Base-by-base conservation (phyloP, 1,284 basidiomycete species). In the Erythrobasidium hasegawianum region DNA sequence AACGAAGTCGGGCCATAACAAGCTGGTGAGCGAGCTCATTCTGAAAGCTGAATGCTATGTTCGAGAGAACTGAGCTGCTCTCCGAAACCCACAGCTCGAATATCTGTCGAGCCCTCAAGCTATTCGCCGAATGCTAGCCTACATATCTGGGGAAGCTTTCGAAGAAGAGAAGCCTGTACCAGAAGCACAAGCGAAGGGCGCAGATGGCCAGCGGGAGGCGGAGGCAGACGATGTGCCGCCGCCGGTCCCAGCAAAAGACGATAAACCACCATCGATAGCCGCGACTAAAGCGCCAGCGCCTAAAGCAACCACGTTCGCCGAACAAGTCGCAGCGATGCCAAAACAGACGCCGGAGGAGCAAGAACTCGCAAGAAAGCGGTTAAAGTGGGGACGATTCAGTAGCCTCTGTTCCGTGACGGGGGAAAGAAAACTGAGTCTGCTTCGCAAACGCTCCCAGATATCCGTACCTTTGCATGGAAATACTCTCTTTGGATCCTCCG, bases 401-500 rank as follows among this genome's bases (percentile, higher is more conserved):
- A 8, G 8, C 5, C 45, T 14, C 22, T 4, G 8, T 4, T 18
- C 14, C 45, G n/a, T 18, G 45, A 47, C 16, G n/a, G 5, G 8
- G 2, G 26, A 14, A 55, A 39, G 2, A 26, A 27, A 50, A 27
- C 39, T 62, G 49, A 41, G 4, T 22, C 26, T 29, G 24, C 53
- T 10, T 2, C 26, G 20, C 38, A 22, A n/a, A 53, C 40, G n/a
- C 24, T 20, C 10, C 18, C 69, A 95, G 93, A 78, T 97, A 94
- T 77, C 93, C 95, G 0, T 90, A 91, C 75, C 85, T 96, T 38
- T 89, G 92, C 16, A 93, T 94, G 16, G 96, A 99, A 78, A 92
- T 98, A 29, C 83, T 99, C 39, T 94, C 92, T 78, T 89, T 88
- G 78, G 94, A 97, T 74, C 87, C 96, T 77, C 96, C 92, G 87